Base-by-base conservation (phyloP, 2,329 filamentous ascomycete species). In the Exophiala spinifera region DNA sequence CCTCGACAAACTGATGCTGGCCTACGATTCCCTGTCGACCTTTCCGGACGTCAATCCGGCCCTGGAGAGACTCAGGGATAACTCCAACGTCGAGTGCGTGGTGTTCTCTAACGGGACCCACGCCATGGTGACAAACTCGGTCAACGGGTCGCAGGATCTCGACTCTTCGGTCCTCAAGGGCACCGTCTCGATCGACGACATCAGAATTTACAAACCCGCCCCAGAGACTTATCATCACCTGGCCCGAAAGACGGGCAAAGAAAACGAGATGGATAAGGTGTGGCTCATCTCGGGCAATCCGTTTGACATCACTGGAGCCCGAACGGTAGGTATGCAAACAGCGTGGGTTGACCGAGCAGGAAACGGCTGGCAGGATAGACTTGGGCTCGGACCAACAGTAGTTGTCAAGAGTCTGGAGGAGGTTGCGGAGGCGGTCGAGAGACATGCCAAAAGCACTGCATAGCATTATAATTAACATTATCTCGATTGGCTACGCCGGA, bases 281-380 rank as follows among this genome's bases (percentile, higher is more conserved):
- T 89, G 86, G 85, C 69, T 91, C 6, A 77, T 91, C 4, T 87
- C 80, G 61, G 81, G 82, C 1, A 91, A 91, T 65, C 83, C 87
- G 2, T 91, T 91, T 66, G 87, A 91, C 66, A 73, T 87, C 14
- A 78, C 84, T 0, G 87, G 88, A 0, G 84, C 86, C 1, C 76
- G 76, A 56, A 75, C 75, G 1, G 75, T 78, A 4, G 86, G 86
- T 0, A 72, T 89, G 71, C 77, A 79, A 62, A 79, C 83, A 20
- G 82, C 78, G 11, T 90, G 85, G 83, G 79, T 91, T 4, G 85
- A 89, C 70, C 73, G 87, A 21, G 69, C 66, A 13, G 79, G 80
- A 0, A 74, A 69, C 7, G 85, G 85, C 2, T 90, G 87, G 87
- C 73, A 77, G 56, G 87, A 91, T 71, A 71, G 70, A 8, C 69